These are phyloP conservation scores for Allium fistulosum DNA, from an alignment of 106 monocot genomes.

Conservation along the genomic window DNA sequence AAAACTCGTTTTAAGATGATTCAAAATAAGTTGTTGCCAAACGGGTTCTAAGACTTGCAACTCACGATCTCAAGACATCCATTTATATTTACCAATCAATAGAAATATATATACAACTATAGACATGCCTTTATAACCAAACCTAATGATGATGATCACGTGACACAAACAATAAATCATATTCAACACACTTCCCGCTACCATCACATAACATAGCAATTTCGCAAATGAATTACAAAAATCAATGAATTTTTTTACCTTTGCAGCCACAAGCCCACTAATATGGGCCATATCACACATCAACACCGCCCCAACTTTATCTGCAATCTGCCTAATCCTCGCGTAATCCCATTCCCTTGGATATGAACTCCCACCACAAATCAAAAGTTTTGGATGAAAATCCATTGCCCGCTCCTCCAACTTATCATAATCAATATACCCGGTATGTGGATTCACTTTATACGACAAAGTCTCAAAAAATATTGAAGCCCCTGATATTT, in stretches of 20 bases:
- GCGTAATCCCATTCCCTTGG: conserved; percentile 77
- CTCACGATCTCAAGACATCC: neutral
- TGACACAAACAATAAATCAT: neutral
- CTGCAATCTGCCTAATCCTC: conserved; percentile 55
- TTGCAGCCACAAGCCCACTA: conserved; percentile 67
- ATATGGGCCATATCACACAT: conserved; percentile 88
- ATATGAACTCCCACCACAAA: conserved; percentile 74
- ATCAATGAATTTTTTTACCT: conserved; percentile 25
- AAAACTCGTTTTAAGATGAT: no score
- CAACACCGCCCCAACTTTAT: conserved; percentile 61
- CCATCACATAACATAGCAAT: neutral
- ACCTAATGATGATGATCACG: no score
- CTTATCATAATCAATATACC: conserved; percentile 74
- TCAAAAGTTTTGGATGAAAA: conserved; percentile 63
- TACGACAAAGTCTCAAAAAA: conserved; percentile 63
- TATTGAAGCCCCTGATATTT: conserved; percentile 61
- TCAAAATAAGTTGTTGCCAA: no score
- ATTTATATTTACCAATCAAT: neutral
- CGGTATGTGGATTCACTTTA: conserved; percentile 65
- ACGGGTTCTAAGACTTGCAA: no score
- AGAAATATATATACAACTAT: neutral
- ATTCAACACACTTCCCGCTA: neutral
- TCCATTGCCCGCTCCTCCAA: conserved; percentile 67
- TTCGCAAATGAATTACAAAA: neutral
- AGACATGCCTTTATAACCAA: no score